Conservation (phyloP, 345 rosid genomes). For the Euphorbia pulcherrima region DNA sequence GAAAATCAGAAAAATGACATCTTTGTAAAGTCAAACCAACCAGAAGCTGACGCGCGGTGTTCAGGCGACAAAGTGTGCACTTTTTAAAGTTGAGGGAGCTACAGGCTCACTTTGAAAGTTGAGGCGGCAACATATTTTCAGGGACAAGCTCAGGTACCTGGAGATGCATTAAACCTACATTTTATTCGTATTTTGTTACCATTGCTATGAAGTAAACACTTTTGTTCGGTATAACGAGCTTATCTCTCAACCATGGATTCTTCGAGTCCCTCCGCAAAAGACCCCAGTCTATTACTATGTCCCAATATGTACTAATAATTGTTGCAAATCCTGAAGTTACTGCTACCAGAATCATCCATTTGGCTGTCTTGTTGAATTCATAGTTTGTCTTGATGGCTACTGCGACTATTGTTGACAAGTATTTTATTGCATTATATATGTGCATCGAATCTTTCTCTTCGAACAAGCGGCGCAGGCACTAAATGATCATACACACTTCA, state of each 20-base stretch:
- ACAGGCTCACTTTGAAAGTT: too few relatives aligned
- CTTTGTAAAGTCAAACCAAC: too few relatives aligned
- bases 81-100: too few relatives aligned
- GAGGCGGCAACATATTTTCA: too few relatives aligned
- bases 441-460: constrained; percentile 55
- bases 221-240: constrained; percentile 49
- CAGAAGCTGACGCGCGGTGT: too few relatives aligned
- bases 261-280: constrained; percentile 50
- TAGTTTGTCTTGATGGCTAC: constrained; percentile 45
- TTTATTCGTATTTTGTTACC: constrained; percentile 31
- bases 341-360: constrained; percentile 46
- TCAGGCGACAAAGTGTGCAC: too few relatives aligned
- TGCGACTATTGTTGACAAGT: constrained; percentile 56
- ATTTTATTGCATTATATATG: constrained; percentile 45
- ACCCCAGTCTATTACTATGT: constrained; percentile 73
- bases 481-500: background rate
- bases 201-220: constrained; percentile 65
- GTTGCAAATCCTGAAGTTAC: constrained; percentile 53
- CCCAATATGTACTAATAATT: constrained; percentile 57
- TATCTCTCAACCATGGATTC: constrained; percentile 82
- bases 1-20: too few relatives aligned
- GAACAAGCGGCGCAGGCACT: constrained; percentile 58
- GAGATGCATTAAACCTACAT: too few relatives aligned
- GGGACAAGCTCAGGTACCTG: too few relatives aligned
- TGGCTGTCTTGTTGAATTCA: constrained; percentile 26